Evolutionary conservation across 2,329 filamentous ascomycete species (phyloP).

Genomic region (Calonectria pseudoreteaudii): DNA sequence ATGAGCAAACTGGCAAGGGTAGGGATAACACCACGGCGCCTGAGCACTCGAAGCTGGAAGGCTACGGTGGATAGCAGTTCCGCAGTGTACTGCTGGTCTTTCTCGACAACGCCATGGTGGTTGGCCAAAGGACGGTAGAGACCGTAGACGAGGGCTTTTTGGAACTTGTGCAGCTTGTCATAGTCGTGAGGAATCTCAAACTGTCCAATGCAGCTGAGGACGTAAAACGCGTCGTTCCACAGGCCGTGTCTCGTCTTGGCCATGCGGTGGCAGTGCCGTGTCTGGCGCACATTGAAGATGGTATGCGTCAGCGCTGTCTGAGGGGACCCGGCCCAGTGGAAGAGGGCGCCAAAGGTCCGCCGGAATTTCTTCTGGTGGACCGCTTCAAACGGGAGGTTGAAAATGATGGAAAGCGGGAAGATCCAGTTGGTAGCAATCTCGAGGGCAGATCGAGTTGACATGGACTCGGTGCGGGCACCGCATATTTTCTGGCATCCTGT

Average conservation of each 20-base stretch:
- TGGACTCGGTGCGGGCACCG: neutral
- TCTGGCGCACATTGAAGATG: conserved; percentile 18
- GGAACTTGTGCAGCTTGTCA: conserved; percentile 1
- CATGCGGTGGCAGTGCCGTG: conserved; percentile 17
- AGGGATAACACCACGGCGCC: conserved; percentile 4
- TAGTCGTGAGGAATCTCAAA: conserved; percentile 9
- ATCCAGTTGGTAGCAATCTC: conserved; percentile 20
- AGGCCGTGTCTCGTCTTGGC: conserved; percentile 14
- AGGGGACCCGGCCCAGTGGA: conserved; percentile 14
- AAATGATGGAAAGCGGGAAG: conserved; percentile 10
- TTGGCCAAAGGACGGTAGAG: conserved; percentile 10
- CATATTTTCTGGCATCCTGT: conserved; percentile 12
- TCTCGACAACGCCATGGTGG: conserved; percentile 4
- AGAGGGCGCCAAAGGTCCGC: neutral
- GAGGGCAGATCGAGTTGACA: conserved; percentile 8
- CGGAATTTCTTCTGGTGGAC: conserved; percentile 16
- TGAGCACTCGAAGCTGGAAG: conserved; percentile 9
- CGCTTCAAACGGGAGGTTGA: conserved; percentile 12
- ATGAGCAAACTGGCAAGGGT: neutral
- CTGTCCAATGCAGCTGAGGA: conserved; percentile 13
- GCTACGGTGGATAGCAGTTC: conserved; percentile 1
- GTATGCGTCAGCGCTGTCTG: conserved; percentile 17
- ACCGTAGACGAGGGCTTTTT: neutral
- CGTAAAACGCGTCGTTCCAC: conserved; percentile 19
- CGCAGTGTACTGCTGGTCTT: conserved; percentile 17